Base-by-base conservation (phyloP, 2,329 filamentous ascomycete genomes). In the Arthrinium puccinioides region DNA sequence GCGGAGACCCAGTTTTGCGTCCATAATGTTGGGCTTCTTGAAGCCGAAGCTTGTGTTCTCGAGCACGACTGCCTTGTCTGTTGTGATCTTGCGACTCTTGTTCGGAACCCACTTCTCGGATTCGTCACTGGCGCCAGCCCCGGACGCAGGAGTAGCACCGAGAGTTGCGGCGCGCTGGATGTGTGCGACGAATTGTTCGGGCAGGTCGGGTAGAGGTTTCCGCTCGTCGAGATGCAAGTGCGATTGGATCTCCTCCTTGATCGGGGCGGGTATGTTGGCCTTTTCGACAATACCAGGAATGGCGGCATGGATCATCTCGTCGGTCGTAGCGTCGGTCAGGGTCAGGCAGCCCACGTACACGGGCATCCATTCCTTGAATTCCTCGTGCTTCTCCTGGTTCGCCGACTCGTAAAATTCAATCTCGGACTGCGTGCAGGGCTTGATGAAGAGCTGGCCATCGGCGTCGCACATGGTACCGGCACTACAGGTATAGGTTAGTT, bases 401-500 rank as follows among this genome's bases (percentile, higher is more conserved):
- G 80, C 81, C 26, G 79, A 76, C 57, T 95, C 78, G 69, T 98
- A 98, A 61, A 98, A 98, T 30, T 79, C 73, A 51, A 97, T 79
- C 64, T 98, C 92, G 45, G 80, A 72, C 44, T 79, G 66, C 1
- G 86, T 94, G 61, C 90, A 97, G 14, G 92, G 92, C 63, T 98
- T 98, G 56, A 96, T 87, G 57, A 98, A 85, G 23, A 97, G 70
- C 45, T 84, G 78, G 56, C 92, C 92, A 37, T 86, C 79, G 38
- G 75, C 70, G 54, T 94, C 87, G 56, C 83, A 88, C 51, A 94
- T 76, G 32, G 94, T 90, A 46, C 92, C 92, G 49, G 94, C 89
- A 64, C 89, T 96, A 55, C 38, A 51, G 46, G 30, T 41, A 24
- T 2, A 11, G n/a, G 13, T 37, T 14, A n/a, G 15, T 27, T 9